Evolutionary conservation across 2,329 filamentous ascomycete genomes (phyloP).

Genomic region (Botrytis galanthina): DNA sequence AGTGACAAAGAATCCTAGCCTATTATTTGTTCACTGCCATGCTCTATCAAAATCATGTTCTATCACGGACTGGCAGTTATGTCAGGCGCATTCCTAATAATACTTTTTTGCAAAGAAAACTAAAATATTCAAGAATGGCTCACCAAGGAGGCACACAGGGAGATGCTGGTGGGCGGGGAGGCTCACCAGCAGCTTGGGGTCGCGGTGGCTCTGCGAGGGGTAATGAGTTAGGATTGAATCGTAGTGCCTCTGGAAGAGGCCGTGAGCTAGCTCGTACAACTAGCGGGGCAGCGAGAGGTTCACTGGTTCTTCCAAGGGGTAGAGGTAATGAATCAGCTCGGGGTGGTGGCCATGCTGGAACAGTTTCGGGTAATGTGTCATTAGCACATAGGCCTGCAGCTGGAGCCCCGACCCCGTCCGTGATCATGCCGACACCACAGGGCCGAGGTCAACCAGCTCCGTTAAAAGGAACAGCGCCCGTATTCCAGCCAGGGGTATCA

Average conservation of each 20-base stretch:
- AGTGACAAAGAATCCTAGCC: neutral
- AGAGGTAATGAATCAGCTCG: neutral
- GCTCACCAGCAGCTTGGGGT: neutral
- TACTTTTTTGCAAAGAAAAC: neutral
- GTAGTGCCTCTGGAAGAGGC: neutral
- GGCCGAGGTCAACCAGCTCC: too few relatives aligned
- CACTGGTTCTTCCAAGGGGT: neutral
- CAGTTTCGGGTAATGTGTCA: neutral
- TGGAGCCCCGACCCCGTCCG: neutral
- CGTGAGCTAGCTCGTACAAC: neutral
- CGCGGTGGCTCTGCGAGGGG: neutral
- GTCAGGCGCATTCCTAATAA: neutral
- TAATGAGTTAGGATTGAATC: neutral
- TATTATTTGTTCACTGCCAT: neutral
- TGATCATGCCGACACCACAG: neutral
- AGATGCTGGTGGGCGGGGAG: neutral
- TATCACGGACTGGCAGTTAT: neutral
- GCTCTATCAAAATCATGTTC: neutral
- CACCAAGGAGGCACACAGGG: neutral
- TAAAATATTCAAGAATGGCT: neutral
- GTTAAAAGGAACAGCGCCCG: neutral
- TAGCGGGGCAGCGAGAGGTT: neutral
- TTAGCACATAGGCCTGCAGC: neutral
- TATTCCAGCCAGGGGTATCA: neutral
- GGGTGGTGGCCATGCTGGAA: neutral